Conservation (phyloP, 495 filamentous ascomycete genomes). For the Rostrohypoxylon terebratum region DNA sequence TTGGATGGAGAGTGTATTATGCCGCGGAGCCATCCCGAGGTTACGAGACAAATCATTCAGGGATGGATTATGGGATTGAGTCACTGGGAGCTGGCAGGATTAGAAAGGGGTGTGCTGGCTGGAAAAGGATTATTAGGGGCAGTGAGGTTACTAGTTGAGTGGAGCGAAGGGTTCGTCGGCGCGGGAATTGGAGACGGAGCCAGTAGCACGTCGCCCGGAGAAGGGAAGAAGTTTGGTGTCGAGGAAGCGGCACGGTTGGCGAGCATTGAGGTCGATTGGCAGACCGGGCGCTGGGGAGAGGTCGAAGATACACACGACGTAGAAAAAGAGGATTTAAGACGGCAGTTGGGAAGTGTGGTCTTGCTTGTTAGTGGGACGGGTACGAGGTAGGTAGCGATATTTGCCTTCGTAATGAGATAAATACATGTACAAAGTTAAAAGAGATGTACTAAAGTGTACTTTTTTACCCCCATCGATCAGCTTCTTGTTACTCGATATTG, state of each 20-base stretch:
- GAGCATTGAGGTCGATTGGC: conserved; percentile 88
- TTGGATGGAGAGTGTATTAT: conserved; percentile 79
- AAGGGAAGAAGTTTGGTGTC: conserved; percentile 63
- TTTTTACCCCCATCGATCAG: not conserved
- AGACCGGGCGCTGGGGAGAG: conserved; percentile 92
- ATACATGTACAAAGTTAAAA: not conserved
- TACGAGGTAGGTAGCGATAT: conserved; percentile 11
- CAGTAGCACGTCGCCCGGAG: conserved; percentile 30
- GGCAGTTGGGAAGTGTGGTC: conserved; percentile 89
- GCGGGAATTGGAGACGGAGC: conserved; percentile 37
- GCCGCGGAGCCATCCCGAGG: conserved; percentile 74
- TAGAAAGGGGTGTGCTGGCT: conserved; percentile 85
- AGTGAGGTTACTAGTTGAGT: conserved; percentile 82
- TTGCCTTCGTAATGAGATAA: not conserved
- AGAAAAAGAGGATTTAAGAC: conserved; percentile 86
- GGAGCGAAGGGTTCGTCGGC: conserved; percentile 77
- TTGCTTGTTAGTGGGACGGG: conserved; percentile 75
- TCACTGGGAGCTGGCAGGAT: conserved; percentile 82
- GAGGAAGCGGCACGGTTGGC: conserved; percentile 81
- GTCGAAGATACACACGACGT: conserved; percentile 99
- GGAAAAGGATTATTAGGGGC: conserved; percentile 87
- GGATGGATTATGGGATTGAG: conserved; percentile 81
- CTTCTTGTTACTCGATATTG: not conserved
- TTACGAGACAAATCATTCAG: conserved; percentile 77
- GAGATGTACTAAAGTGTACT: not conserved